Base-by-base conservation (phyloP, 2,329 filamentous ascomycete genomes). In the Trichoderma arundinaceum region DNA sequence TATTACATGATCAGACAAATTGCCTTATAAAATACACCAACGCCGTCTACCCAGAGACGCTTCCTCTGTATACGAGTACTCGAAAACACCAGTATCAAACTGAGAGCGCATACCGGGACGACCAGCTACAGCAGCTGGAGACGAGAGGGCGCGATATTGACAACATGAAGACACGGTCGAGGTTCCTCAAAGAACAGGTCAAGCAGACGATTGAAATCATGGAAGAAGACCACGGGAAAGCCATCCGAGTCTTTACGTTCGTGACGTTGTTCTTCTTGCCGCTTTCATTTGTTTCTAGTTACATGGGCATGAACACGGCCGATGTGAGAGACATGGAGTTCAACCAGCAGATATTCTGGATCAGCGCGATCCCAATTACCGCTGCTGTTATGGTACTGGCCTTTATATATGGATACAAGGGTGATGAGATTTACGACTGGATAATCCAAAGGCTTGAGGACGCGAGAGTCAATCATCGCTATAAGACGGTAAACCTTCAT, bases 231-330 rank as follows among this genome's bases (percentile, higher is more conserved):
- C 71, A 76, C 44, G 71, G 71, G 2, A 76, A 75, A 43, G 73
- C 73, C 6, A 75, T 78, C 38, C 67, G 73, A 3, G 72, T 74
- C 1, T 79, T 80, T 68, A 80, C 79, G 17, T 75, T 79, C 61
- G 78, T 79, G 7, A 79, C 78, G 1, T 72, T 79, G 12, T 72
- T 80, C 19, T 80, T 80, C 68, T 67, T 80, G 13, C 65, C 61
- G 15, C 32, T 67, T 69, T 68, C 66, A 7, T 67, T 67, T 39
- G 46, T 67, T 4, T 38, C 71, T 3, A 76, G 75, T 59, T 76
- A 79, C 61, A 74, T 82, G 67, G 80, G 80, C 32, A 81, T 82
- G 77, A 82, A 82, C 69, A 80, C 79, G 3, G 71, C 72, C 19
- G 80, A 80, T 67, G 73, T 82, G 7, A 74, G 79, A 22, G 74